These are phyloP conservation scores for Penicillium herquei DNA, from an alignment of 495 filamentous ascomycete genomes.

Conservation along the genomic window DNA sequence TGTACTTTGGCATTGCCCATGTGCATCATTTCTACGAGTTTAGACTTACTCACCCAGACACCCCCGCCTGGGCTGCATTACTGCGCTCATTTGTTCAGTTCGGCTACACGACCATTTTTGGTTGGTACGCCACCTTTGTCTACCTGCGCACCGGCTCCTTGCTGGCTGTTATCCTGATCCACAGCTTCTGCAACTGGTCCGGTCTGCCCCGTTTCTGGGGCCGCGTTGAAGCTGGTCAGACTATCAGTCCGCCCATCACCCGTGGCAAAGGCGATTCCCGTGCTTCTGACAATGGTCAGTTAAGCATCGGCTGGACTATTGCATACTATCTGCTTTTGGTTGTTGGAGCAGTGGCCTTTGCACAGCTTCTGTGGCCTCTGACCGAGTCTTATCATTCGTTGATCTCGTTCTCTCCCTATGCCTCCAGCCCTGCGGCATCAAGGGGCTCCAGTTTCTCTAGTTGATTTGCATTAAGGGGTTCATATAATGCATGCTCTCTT, in stretches of 20 bases:
- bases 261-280: constrained; percentile 45
- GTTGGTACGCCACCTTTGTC: constrained; percentile 88
- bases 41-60: constrained; percentile 72
- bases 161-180: constrained; percentile 66
- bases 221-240: constrained; percentile 52
- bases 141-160: constrained; percentile 84
- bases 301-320: constrained; percentile 64
- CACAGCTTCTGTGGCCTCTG: constrained; percentile 64
- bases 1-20: constrained; percentile 95
- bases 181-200: constrained; percentile 91
- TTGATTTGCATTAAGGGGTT: not conserved
- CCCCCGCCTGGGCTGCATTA: constrained; percentile 56
- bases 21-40: constrained; percentile 97
- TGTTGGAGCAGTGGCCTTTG: constrained; percentile 69
- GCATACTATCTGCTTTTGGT: constrained; percentile 75
- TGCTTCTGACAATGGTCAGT: constrained; percentile 15
- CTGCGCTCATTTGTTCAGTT: constrained; percentile 80
- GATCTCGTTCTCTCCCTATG: constrained; percentile 29
- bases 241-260: constrained; percentile 27
- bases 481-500: not conserved
- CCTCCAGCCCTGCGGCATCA: not conserved
- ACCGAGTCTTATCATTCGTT: constrained; percentile 58
- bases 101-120: constrained; percentile 89
- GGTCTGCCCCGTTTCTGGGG: constrained; percentile 89
- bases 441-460: not conserved